phyloP scores from a whole-genome alignment of 805 yeast species.

The Maudiozyma turicensis region DNA sequence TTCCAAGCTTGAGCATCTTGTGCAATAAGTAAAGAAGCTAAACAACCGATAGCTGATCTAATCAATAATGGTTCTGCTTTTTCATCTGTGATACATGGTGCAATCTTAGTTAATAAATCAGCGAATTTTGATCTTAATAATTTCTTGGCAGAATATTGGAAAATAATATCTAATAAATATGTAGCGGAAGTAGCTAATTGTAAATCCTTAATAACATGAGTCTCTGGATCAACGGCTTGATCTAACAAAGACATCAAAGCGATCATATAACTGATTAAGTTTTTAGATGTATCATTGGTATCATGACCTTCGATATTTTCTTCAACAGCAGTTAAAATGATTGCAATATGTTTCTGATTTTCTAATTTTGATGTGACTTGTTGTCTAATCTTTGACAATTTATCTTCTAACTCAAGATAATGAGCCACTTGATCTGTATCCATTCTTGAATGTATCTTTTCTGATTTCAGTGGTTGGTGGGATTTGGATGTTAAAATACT shows the following conservation, averaged over 20 bases:
- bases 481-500: not conserved
- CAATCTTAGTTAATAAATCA: constrained; percentile 67
- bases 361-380: constrained; percentile 74
- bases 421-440: constrained; percentile 25
- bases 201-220: constrained; percentile 44
- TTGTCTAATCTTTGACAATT: constrained; percentile 54
- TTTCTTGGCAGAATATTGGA: constrained; percentile 62
- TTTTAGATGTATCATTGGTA: constrained; percentile 34
- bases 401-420: constrained; percentile 48
- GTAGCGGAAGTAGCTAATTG: constrained; percentile 65
- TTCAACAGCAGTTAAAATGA: constrained; percentile 81
- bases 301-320: constrained; percentile 65
- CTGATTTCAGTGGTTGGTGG: not conserved
- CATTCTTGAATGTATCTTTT: constrained; percentile 10
- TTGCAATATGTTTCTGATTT: constrained; percentile 77
- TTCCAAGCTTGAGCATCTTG: constrained; percentile 80
- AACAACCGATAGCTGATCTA: constrained; percentile 74
- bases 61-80: constrained; percentile 72
- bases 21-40: constrained; percentile 68
- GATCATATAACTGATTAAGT: constrained; percentile 76
- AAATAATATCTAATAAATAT: constrained; percentile 70
- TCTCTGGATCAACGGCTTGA: constrained; percentile 45
- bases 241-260: constrained; percentile 76
- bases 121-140: constrained; percentile 66
- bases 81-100: constrained; percentile 64